Conservation (phyloP, 2,329 filamentous ascomycete genomes). For the Dactylellina haptotyla region DNA sequence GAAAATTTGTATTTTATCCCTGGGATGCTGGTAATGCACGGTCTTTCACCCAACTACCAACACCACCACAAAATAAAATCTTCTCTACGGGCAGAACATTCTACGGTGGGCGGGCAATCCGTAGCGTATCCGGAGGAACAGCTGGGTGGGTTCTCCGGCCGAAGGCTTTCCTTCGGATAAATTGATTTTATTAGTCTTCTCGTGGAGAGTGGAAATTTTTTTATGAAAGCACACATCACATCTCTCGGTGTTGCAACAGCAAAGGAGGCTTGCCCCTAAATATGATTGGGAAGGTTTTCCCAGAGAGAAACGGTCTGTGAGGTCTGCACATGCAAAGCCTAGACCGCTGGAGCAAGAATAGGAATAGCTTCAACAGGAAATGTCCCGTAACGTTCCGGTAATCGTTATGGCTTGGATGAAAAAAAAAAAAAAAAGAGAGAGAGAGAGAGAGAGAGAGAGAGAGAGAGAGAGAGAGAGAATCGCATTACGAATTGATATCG, state of each 20-base stretch:
- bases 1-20: neutral
- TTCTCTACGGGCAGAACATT: conserved; percentile 2
- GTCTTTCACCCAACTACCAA: neutral
- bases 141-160: neutral
- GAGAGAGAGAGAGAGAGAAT: no score
- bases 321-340: conserved; percentile 1
- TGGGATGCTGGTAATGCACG: conserved; percentile 14
- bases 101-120: conserved; percentile 19
- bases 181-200: conserved; percentile 16
- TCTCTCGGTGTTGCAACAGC: neutral
- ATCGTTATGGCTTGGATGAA: no score
- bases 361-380: no score
- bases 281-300: conserved; percentile 20
- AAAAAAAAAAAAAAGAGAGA: no score
- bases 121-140: neutral
- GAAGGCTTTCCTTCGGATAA: conserved; percentile 21
- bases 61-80: neutral
- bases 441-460: no score
- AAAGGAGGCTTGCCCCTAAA: conserved; percentile 2
- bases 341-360: neutral
- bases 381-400: neutral
- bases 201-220: conserved; percentile 21
- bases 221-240: neutral
- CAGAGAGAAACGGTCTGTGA: conserved; percentile 18
- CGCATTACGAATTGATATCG: neutral